A percentile compares a stretch with the other conserved stretches of the same genome.
Conservation (phyloP, 805 yeast species). For the Metschnikowia matae region DNA sequence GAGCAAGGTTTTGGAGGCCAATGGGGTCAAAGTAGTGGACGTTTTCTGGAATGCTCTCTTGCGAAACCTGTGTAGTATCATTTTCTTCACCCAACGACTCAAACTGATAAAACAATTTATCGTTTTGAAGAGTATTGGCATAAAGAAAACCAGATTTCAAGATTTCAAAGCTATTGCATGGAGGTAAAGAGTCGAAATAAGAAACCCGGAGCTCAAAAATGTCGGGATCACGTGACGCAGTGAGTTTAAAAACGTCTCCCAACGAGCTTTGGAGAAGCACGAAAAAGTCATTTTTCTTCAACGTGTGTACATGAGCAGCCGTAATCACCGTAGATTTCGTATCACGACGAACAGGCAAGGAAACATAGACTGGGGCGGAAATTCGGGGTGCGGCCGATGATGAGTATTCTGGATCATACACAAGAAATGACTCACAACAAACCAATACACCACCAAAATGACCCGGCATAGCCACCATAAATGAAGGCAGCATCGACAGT, state of each 20-base stretch:
- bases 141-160: constrained; percentile 74
- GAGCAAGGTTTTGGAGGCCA: constrained; percentile 51
- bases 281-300: constrained; percentile 59
- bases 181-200: constrained; percentile 76
- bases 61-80: constrained; percentile 18
- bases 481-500: constrained; percentile 34
- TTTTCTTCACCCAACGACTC: constrained; percentile 65
- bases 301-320: constrained; percentile 58
- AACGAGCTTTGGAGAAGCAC: constrained; percentile 61
- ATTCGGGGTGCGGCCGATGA: constrained; percentile 15
- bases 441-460: constrained; percentile 66
- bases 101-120: constrained; percentile 72
- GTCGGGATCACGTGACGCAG: constrained; percentile 47
- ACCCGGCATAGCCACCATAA: constrained; percentile 67
- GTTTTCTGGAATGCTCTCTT: background rate
- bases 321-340: constrained; percentile 36
- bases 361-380: constrained; percentile 27
- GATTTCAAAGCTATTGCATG: constrained; percentile 51
- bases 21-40: constrained; percentile 24
- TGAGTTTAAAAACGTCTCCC: constrained; percentile 71
- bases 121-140: constrained; percentile 59
- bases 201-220: constrained; percentile 31
- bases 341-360: constrained; percentile 50
- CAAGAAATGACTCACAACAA: constrained; percentile 52
- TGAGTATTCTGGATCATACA: constrained; percentile 43